Evolutionary conservation across 148 eudicot species (phyloP).

Genomic region (Chenopodium suecicum): DNA sequence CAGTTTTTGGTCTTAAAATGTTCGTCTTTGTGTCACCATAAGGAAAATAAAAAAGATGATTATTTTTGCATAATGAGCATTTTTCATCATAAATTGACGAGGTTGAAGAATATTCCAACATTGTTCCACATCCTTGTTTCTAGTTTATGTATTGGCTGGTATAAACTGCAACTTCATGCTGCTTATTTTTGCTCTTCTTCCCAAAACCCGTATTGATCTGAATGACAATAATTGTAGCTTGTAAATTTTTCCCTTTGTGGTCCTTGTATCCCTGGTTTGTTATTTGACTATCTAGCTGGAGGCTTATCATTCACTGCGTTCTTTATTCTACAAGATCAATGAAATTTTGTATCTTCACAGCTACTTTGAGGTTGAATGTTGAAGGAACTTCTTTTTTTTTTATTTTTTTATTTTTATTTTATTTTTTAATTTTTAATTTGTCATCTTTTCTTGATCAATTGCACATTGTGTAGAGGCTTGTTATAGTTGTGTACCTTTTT

Average conservation of each 20-base stretch:
- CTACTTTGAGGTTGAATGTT: not conserved
- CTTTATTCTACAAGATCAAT: not conserved
- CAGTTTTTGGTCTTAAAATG: not conserved
- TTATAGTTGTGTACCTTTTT: not conserved
- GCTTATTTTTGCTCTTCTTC: not conserved
- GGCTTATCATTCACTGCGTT: not conserved
- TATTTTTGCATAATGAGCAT: not conserved
- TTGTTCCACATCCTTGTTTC: not conserved
- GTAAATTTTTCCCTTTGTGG: not conserved
- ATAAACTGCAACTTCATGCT: not conserved
- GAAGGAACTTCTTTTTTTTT: not conserved
- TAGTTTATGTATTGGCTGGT: not conserved
- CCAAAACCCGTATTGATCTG: not conserved
- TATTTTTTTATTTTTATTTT: not conserved
- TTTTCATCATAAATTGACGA: not conserved
- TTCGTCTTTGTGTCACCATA: not conserved
- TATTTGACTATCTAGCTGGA: not conserved
- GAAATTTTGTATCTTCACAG: not conserved
- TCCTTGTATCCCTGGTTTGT: not conserved
- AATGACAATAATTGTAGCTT: not conserved
- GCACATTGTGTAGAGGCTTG: not conserved
- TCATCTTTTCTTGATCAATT: not conserved
- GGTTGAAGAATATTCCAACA: not conserved
- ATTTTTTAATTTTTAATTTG: not conserved
- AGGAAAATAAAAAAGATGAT: not conserved